Evolutionary conservation across 257 asterid species (phyloP).

Genomic region (Echites panduratus): DNA sequence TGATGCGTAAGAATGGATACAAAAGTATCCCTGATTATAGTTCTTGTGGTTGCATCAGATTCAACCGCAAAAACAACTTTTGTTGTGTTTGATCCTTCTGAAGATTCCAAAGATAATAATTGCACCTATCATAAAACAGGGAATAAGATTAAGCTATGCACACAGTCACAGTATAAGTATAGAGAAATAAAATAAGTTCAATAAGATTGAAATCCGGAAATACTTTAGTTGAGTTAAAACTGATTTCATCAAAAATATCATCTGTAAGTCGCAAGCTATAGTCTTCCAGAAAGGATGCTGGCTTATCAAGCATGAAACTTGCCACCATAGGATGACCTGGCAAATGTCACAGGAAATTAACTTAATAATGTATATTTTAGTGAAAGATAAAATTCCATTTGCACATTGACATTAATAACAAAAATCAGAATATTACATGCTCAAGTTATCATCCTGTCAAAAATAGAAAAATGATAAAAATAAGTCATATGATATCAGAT

Average conservation of each 20-base stretch:
- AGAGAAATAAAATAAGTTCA: not conserved
- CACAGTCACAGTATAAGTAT: not conserved
- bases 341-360: conserved; percentile 14
- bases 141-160: conserved; percentile 1
- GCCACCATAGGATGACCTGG: conserved; percentile 86
- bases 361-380: not conserved
- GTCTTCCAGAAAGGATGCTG: conserved; percentile 61
- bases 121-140: conserved; percentile 27
- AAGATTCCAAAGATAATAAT: conserved; percentile 28
- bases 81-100: conserved; percentile 27
- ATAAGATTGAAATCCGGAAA: conserved; percentile 13
- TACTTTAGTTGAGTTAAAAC: conserved; percentile 77
- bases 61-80: conserved; percentile 40
- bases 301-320: conserved; percentile 62
- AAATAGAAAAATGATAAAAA: not conserved
- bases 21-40: conserved; percentile 29
- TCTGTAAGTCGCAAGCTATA: conserved; percentile 52
- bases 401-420: not conserved
- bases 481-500: not conserved
- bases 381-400: not conserved
- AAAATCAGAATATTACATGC: not conserved
- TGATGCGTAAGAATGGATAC: conserved; percentile 30
- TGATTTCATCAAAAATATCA: conserved; percentile 77
- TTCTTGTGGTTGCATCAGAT: conserved; percentile 28
- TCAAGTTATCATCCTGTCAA: not conserved